Evolutionary conservation across 108 stramenopile species (phyloP).

Genomic region (Ochromonas danica): DNA sequence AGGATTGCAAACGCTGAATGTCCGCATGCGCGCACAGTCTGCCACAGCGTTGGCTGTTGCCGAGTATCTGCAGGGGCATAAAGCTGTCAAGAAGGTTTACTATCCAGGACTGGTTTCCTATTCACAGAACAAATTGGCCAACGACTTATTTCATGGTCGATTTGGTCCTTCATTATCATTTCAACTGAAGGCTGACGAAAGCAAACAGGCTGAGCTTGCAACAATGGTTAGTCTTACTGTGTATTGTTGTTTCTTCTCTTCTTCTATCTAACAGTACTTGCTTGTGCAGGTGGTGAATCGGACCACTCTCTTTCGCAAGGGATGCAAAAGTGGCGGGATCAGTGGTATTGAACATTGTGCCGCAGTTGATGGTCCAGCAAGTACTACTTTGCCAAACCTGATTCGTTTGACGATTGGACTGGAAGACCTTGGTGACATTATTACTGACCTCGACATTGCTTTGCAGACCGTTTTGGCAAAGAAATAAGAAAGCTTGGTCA

Average conservation of each 20-base stretch:
- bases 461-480: no score
- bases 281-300: no score
- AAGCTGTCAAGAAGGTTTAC: neutral
- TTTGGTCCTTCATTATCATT: constrained; percentile 15
- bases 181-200: neutral
- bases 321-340: no score
- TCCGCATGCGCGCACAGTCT: constrained; percentile 21
- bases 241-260: no score
- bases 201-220: no score
- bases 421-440: neutral
- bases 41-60: neutral
- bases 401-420: neutral
- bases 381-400: neutral
- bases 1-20: constrained; percentile 18
- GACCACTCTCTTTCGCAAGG: no score
- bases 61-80: constrained; percentile 2
- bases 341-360: constrained; percentile 28
- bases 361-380: neutral
- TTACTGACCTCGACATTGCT: constrained; percentile 12
- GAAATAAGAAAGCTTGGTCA: no score
- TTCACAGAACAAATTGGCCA: constrained; percentile 22
- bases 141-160: neutral
- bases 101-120: constrained; percentile 19
- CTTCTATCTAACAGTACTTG: no score
- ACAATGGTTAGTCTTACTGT: no score